Evolutionary conservation across 2,329 filamentous ascomycete species (phyloP).

Genomic region (Paramyrothecium roridum): DNA sequence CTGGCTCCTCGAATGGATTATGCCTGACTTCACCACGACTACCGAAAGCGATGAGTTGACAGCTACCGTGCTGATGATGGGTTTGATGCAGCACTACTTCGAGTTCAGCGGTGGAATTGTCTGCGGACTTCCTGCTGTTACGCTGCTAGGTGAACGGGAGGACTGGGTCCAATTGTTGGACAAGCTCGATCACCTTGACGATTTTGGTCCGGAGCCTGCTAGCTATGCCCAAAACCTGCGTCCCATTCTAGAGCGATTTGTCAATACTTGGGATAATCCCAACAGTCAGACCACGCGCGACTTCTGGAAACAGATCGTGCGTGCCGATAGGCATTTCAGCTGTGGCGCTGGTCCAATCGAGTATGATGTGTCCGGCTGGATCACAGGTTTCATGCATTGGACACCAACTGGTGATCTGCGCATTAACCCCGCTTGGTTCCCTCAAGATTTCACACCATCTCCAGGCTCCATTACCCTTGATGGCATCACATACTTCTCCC

Average conservation of each 20-base stretch:
- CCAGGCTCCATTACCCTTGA: slow-evolving; percentile 18
- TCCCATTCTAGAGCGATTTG: slow-evolving; percentile 42
- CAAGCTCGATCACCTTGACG: slow-evolving; percentile 37
- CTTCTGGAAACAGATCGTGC: slow-evolving; percentile 44
- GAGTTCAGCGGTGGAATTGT: slow-evolving; percentile 29
- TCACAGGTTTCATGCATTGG: slow-evolving; percentile 47
- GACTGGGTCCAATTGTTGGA: slow-evolving; percentile 38
- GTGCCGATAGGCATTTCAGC: slow-evolving; percentile 24
- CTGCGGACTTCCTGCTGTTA: slow-evolving; percentile 41
- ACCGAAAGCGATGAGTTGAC: slow-evolving; percentile 33
- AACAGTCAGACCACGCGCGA: slow-evolving; percentile 22
- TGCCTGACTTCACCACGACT: slow-evolving; percentile 39
- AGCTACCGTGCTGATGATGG: slow-evolving; percentile 42
- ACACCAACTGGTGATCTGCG: slow-evolving; percentile 25
- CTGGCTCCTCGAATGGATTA: slow-evolving; percentile 39
- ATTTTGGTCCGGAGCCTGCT: slow-evolving; percentile 40
- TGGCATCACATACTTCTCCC: slow-evolving; percentile 22
- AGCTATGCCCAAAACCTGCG: slow-evolving; percentile 34
- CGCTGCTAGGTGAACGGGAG: slow-evolving; percentile 30
- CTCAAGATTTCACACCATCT: background rate
- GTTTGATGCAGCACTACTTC: slow-evolving; percentile 37
- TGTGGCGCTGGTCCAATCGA: slow-evolving; percentile 26
- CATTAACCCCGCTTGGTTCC: slow-evolving; percentile 8
- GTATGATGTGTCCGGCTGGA: slow-evolving; percentile 42
- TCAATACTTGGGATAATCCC: slow-evolving; percentile 38